Base-by-base conservation (phyloP, 2,329 filamentous ascomycete species). In the Sarocladium oryzae region DNA sequence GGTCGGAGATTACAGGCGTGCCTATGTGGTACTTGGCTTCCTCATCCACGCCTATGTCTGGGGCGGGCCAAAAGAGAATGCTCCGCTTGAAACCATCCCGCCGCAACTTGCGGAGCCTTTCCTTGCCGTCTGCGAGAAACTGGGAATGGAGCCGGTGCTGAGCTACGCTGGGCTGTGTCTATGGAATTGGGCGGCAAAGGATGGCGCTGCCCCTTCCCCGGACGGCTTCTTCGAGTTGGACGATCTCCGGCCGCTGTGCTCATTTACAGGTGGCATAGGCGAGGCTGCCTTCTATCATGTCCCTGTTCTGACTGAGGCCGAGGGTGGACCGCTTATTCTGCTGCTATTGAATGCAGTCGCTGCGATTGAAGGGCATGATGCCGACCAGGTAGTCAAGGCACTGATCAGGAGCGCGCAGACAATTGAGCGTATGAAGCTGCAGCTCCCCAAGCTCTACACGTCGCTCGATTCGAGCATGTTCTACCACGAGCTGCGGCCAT, bases 71-170 rank as follows among this genome's bases (percentile, higher is more conserved):
- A 37, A 37, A 36, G 50, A 53, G 35, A 46, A 40, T 23, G 28
- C 16, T 18, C 51, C 53, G 18, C 15, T 52, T 20, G 50, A 26
- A 8, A 16, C 41, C 3, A 50, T 58, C 24, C 57, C 57, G 20
- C 54, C 54, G 15, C 56, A 57, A 50, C 53, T 58, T 11, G 23
- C 51, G 4, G 56, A 56, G 48, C 57, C 57, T 15, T 58, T 56
- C 41, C 51, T 57, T 13, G 28, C 45, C 13, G 54, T 57, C 15
- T 58, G 57, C 51, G 50, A 56, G n/a, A 33, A 41, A 7, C 15
- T 58, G 1, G 56, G 52, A 4, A 51, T 53, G 49, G 28, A 51
- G 43, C 56, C 53, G 6, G 53, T 58, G 6, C 52, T 57, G 13
- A 57, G 55, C 45, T 58, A 58, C 37, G 56, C 54, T 4, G 54